These are phyloP conservation scores for Megacollybia marginata DNA, from an alignment of 768 basidiomycete genomes.

Conservation along the genomic window DNA sequence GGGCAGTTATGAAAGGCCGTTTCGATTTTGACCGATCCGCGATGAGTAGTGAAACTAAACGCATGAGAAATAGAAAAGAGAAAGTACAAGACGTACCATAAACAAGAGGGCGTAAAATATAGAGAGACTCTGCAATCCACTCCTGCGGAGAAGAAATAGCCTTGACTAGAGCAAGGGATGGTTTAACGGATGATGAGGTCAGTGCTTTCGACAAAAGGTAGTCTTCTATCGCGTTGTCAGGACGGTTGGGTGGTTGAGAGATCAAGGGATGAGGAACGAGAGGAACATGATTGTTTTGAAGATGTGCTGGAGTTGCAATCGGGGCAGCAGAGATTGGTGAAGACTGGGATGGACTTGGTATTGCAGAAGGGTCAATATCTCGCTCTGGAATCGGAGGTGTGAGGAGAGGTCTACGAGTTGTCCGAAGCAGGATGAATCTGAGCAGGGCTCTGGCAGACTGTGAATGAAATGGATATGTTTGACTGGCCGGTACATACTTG, in stretches of 20 bases:
- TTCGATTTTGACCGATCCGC: constrained; percentile 40
- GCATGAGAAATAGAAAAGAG: constrained; percentile 5
- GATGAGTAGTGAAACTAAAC: constrained; percentile 33
- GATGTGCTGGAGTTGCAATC: constrained; percentile 66
- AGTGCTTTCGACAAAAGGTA: constrained; percentile 79
- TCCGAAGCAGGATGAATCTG: constrained; percentile 62
- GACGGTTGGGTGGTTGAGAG: constrained; percentile 40
- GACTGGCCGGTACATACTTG: constrained; percentile 52
- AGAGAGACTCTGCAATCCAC: constrained; percentile 68
- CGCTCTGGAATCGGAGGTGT: constrained; percentile 80
- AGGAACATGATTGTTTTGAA: constrained; percentile 69
- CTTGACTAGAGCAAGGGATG: constrained; percentile 59
- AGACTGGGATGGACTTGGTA: constrained; percentile 57
- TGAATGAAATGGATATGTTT: constrained; percentile 6
- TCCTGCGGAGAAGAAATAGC: constrained; percentile 57
- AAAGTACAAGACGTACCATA: constrained; percentile 47
- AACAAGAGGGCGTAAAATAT: constrained; percentile 64
- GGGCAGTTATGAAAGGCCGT: constrained; percentile 55
- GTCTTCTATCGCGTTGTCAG: constrained; percentile 62
- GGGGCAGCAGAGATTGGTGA: constrained; percentile 51
- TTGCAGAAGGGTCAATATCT: constrained; percentile 70
- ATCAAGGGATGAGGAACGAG: constrained; percentile 61
- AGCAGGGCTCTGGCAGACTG: constrained; percentile 53
- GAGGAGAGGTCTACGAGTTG: constrained; percentile 72
- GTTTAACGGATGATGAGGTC: constrained; percentile 63